Evolutionary conservation across 2,329 filamentous ascomycete species (phyloP), one percentile per base, ranked within the genome.

Genomic region (Ophiostoma sp.): DNA sequence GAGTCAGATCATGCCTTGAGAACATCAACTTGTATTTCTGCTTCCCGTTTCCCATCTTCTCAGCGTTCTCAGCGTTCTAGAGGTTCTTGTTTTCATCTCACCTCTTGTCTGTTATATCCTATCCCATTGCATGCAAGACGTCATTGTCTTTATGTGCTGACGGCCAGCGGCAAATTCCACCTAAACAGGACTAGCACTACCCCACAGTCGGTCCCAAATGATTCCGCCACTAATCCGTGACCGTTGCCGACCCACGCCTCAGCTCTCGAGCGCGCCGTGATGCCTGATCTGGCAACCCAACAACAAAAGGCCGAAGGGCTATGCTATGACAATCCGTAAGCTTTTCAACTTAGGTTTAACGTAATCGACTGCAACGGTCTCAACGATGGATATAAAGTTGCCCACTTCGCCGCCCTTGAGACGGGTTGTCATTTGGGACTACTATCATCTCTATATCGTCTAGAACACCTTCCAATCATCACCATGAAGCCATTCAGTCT

Each of bases 141-240:
- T 55, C 49, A 55, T 55, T 55, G n/a, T 18, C 49, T 18, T 55
- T n/a, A 1, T 45, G 5, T 27, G 49, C n/a, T 55, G 49, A 55
- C 49, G n/a, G 49, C 8, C 49, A 55, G 49, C 49, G 49, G 49
- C 49, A 55, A n/a, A 55, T 55, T 55, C 14, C 49, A 55, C 49
- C 49, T 27, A 55, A 27, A 8, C 27, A 55, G 49, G 49, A 55
- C 49, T 55, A 55, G 49, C 49, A 9, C 12, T 55, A 27, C 49
- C n/a, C 49, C 49, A 55, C 49, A 55, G 18, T 36, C 49, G 18
- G 49, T 27, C 49, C 49, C 49, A 9, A 9, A 55, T 7, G n/a
- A 55, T 55, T 27, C n/a, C 42, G 42, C 42, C 42, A 45, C 49
- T 18, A 27, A 18, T 18, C 8, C 5, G 49, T 27, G 49, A 55